phyloP scores from a whole-genome alignment of 768 basidiomycete species.

The Cystofilobasidium capitatum region DNA sequence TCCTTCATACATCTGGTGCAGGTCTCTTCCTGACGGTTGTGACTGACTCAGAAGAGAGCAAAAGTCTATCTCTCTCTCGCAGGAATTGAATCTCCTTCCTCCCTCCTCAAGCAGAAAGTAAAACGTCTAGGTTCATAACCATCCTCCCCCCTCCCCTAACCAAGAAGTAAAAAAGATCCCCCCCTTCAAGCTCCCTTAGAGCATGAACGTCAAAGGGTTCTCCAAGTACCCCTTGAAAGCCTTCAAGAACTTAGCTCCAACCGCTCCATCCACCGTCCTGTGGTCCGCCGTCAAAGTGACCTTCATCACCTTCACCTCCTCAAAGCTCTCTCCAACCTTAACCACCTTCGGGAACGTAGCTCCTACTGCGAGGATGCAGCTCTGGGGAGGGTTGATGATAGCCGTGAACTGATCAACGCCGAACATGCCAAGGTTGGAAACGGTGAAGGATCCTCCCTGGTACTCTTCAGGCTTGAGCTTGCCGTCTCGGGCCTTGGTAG shows the following conservation, averaged over 20 bases:
- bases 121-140: no score
- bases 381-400: slow-evolving; percentile 97
- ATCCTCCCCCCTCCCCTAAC: no score
- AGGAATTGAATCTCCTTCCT: no score
- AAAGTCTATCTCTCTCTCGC: no score
- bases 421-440: slow-evolving; percentile 98
- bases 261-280: slow-evolving; percentile 89
- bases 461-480: slow-evolving; percentile 92
- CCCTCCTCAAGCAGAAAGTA: no score
- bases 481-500: slow-evolving; percentile 91
- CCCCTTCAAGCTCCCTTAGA: slow-evolving; percentile 43
- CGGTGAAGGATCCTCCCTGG: slow-evolving; percentile 98
- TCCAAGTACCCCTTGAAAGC: slow-evolving; percentile 95
- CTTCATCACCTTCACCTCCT: slow-evolving; percentile 83
- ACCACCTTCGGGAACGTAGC: slow-evolving; percentile 75
- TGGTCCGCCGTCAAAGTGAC: slow-evolving; percentile 93
- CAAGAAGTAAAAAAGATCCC: no score
- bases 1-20: no score
- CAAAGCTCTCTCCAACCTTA: slow-evolving; percentile 51
- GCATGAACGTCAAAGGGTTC: slow-evolving; percentile 94
- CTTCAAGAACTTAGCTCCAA: slow-evolving; percentile 82
- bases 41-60: no score
- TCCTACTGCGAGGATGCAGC: slow-evolving; percentile 93
- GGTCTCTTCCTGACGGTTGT: no score
- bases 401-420: slow-evolving; percentile 92